These are phyloP conservation scores for Boletus eberwhitei DNA, from an alignment of 768 basidiomycete genomes.

Conservation along the genomic window DNA sequence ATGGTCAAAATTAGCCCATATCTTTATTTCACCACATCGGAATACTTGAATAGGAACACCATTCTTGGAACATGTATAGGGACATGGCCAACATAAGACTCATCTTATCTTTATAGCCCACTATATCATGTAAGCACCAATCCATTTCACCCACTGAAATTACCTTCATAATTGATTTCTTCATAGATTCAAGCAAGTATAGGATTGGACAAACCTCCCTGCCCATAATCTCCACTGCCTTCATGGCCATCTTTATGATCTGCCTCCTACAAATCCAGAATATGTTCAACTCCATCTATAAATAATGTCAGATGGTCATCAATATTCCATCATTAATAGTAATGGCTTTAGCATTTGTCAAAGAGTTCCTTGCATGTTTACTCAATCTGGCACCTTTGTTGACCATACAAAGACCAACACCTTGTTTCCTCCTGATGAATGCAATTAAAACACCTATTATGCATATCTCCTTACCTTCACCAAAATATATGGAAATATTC, in stretches of 20 bases:
- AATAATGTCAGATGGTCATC: background rate
- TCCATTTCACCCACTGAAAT: too few species aligned
- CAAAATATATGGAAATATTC: background rate
- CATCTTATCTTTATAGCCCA: constrained; percentile 1
- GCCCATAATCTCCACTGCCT: background rate
- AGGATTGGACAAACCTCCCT: background rate
- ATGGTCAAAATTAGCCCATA: too few species aligned
- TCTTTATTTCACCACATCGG: too few species aligned
- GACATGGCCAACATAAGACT: background rate
- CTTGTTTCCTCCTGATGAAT: background rate
- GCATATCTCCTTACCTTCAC: constrained; percentile 6
- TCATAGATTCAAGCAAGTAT: background rate
- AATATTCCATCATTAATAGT: background rate
- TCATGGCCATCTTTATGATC: background rate
- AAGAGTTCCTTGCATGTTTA: background rate
- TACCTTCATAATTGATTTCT: too few species aligned
- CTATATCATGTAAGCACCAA: constrained; percentile 2
- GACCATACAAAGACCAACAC: background rate
- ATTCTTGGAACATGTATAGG: background rate
- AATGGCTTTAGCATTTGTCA: background rate
- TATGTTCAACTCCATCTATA: background rate
- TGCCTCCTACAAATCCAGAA: background rate
- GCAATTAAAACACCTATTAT: background rate
- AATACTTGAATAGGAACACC: too few species aligned
- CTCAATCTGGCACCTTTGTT: background rate